These are phyloP conservation scores for Diplodia mutila DNA, from an alignment of 2,329 filamentous ascomycete genomes.

Conservation along the genomic window DNA sequence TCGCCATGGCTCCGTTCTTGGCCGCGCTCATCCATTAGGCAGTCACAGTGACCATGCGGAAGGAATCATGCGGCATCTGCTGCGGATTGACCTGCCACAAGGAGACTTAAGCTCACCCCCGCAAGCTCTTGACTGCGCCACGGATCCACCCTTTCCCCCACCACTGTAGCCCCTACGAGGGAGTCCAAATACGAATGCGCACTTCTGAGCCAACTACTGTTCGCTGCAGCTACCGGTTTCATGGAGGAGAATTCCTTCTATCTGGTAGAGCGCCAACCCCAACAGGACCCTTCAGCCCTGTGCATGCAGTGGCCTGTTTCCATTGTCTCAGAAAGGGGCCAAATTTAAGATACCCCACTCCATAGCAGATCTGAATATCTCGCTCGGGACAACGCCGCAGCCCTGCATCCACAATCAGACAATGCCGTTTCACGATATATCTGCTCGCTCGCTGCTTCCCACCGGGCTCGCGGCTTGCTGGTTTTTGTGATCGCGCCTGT, in stretches of 20 bases:
- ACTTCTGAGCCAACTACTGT: not conserved
- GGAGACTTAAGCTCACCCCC: not conserved
- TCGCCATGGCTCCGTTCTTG: not conserved
- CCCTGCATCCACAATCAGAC: not conserved
- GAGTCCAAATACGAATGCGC: not conserved
- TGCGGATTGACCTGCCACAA: not conserved
- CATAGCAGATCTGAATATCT: slow-evolving; percentile 20
- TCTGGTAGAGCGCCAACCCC: not conserved
- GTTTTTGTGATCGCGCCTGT: slow-evolving; percentile 11
- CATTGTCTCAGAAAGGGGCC: slow-evolving; percentile 23
- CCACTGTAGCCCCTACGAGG: not conserved
- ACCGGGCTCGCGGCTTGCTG: slow-evolving; percentile 29
- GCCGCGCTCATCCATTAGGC: slow-evolving; percentile 4
- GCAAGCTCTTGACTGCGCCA: not conserved
- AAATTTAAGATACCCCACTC: slow-evolving; percentile 20
- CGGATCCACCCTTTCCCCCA: not conserved
- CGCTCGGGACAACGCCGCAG: slow-evolving; percentile 18
- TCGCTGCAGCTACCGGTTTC: not conserved
- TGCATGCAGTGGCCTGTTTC: not conserved
- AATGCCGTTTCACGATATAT: slow-evolving; percentile 10
- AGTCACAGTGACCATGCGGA: not conserved
- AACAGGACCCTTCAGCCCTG: not conserved
- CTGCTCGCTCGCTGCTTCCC: slow-evolving; percentile 28
- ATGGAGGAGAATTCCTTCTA: not conserved
- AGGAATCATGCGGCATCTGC: not conserved